phyloP scores from a whole-genome alignment of 1,284 basidiomycete species.

The Puccinia hordei region DNA sequence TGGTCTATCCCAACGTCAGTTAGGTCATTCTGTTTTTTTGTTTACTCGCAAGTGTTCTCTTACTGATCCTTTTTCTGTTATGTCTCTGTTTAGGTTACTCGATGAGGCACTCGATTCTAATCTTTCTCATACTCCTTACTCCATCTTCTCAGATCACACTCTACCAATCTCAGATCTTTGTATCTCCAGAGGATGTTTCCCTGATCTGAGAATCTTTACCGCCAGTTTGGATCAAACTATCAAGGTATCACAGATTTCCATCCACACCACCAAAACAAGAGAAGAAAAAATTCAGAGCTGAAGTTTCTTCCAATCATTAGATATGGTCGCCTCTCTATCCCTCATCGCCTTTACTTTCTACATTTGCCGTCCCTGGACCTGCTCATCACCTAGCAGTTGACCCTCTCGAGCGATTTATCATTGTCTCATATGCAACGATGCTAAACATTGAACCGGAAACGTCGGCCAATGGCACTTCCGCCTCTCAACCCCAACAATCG shows the following conservation, averaged over 20 bases:
- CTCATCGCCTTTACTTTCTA: slow-evolving; percentile 53
- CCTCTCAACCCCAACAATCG: slow-evolving; percentile 1
- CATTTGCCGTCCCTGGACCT: slow-evolving; percentile 65
- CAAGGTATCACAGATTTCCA: slow-evolving; percentile 67
- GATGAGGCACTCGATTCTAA: slow-evolving; percentile 49
- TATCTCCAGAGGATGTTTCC: slow-evolving; percentile 77
- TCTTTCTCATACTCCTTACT: slow-evolving; percentile 69
- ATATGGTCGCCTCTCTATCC: slow-evolving; percentile 54
- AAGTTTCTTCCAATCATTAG: slow-evolving; percentile 29
- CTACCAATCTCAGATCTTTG: slow-evolving; percentile 79
- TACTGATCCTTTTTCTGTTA: slow-evolving; percentile 12
- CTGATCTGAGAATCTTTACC: slow-evolving; percentile 71
- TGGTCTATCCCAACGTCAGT: slow-evolving; percentile 83
- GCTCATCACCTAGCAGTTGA: slow-evolving; percentile 76
- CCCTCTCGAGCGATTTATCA: slow-evolving; percentile 79
- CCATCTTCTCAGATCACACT: slow-evolving; percentile 84
- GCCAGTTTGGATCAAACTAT: slow-evolving; percentile 86
- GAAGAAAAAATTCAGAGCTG: neutral
- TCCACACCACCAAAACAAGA: slow-evolving; percentile 10
- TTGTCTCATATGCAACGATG: slow-evolving; percentile 65
- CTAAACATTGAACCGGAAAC: neutral
- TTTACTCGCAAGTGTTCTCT: slow-evolving; percentile 61
- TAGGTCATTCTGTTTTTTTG: slow-evolving; percentile 54
- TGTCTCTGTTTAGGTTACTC: slow-evolving; percentile 26
- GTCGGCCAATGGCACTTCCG: neutral